Evolutionary conservation across 1,284 basidiomycete species (phyloP).

Genomic region (Ustilago bromivora): DNA sequence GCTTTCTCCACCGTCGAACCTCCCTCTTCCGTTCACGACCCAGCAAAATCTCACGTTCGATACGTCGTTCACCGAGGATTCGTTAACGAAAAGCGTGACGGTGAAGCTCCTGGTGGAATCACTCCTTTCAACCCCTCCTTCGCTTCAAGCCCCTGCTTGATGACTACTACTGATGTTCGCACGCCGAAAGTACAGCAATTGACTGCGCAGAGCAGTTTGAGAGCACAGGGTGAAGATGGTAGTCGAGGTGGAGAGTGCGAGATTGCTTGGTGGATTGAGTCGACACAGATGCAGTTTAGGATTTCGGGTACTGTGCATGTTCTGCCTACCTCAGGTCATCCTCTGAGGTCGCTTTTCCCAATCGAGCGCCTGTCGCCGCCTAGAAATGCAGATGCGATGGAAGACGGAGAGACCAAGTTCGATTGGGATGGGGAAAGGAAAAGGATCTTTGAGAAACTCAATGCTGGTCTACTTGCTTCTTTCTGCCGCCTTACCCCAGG

Average conservation of each 20-base stretch:
- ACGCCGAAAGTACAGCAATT: conserved; percentile 69
- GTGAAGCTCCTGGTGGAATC: conserved; percentile 49
- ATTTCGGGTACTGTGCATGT: conserved; percentile 68
- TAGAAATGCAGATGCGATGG: conserved; percentile 21
- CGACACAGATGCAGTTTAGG: conserved; percentile 68
- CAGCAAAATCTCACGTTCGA: conserved; percentile 54
- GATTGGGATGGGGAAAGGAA: conserved; percentile 69
- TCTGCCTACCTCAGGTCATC: conserved; percentile 54
- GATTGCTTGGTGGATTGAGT: conserved; percentile 70
- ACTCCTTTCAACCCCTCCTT: conserved; percentile 55
- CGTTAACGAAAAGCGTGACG: conserved; percentile 68
- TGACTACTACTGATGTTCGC: conserved; percentile 70
- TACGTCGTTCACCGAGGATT: conserved; percentile 70
- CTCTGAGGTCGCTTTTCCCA: conserved; percentile 47
- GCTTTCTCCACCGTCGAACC: conserved; percentile 59
- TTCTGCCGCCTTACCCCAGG: conserved; percentile 70
- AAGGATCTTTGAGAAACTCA: conserved; percentile 69
- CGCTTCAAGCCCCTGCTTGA: conserved; percentile 59
- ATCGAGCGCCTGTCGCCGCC: conserved; percentile 49
- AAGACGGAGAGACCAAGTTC: conserved; percentile 47
- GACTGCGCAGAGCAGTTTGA: conserved; percentile 37
- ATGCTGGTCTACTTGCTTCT: conserved; percentile 67
- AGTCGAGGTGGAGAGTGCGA: conserved; percentile 57
- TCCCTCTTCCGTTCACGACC: conserved; percentile 50
- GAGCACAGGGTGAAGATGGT: conserved; percentile 33